Base-by-base conservation (phyloP, 345 rosid genomes). In the Eucalyptus polybractea region DNA sequence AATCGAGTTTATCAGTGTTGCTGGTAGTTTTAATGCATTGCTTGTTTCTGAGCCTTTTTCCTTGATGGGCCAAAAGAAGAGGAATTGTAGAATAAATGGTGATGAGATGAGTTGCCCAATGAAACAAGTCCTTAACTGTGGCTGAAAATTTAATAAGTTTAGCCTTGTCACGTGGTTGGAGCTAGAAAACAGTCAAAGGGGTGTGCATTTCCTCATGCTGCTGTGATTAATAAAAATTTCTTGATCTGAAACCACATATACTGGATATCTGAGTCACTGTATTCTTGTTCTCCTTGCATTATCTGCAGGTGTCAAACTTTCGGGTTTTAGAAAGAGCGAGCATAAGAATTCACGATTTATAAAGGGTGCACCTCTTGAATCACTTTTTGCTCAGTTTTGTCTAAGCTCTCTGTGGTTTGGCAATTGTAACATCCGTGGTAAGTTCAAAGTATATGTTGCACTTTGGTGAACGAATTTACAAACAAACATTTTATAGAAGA, bases 321-420 rank as follows among this genome's bases (percentile, higher is more conserved):
- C 94, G 67, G 93, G 93, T 90, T 92, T 92, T 90, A 88, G 94
- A 47, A 93, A 94, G 92, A 94, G 90, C 4, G 93, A 96, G 93
- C 95, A 95, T 90, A 98, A 92, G 93, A 92, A 89, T 88, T 97
- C 99, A 90, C 97, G 96, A 91, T 93, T 92, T 91, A 94, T 97
- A 87, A 98, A 98, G 93, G 99, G 98, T 87, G 97, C 99, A 88
- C 96, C 97, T 12, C 90, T 94, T 69, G 95, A 90, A 89, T 96
- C 96, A 91, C 98, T 98, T 87, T 98, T 98, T 91, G 94, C 96
- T 21, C 96, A 94, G 93, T 98, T 97, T 91, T 98, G 98, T 90
- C 93, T 98, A 72, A 97, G 95, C 90, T 94, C 95, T 76, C 90
- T 97, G 58, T 98, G 99, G 99, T 92, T 96, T 89, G 99, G 97